Percentiles rank a stretch among this genome's conserved stretches.
These are phyloP conservation scores for Aspergillus puulaauensis DNA, from an alignment of 2,329 filamentous ascomycete genomes.

Conservation along the genomic window DNA sequence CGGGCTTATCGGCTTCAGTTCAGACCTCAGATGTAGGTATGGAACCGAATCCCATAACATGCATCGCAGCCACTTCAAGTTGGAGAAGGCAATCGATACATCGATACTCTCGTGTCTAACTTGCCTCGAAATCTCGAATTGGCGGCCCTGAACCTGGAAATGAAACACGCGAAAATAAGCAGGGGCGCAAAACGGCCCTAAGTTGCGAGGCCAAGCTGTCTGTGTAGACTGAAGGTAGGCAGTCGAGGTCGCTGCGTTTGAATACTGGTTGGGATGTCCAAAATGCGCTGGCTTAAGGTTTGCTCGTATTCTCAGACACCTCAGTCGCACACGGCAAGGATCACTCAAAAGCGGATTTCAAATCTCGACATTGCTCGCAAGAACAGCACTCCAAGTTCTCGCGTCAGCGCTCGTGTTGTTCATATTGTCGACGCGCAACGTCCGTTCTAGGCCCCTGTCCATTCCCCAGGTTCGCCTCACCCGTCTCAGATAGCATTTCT, in stretches of 20 bases:
- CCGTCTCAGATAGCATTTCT: background rate
- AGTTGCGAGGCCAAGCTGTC: background rate
- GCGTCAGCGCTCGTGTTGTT: background rate
- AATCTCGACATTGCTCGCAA: background rate
- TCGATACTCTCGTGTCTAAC: background rate
- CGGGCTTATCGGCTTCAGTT: slow-evolving; percentile 22
- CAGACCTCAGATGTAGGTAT: background rate
- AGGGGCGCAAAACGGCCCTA: background rate
- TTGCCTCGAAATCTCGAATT: background rate
- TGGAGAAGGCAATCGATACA: background rate
- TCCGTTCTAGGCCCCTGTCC: background rate
- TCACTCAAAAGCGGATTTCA: slow-evolving; percentile 1
- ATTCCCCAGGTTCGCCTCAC: background rate
- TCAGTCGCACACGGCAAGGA: slow-evolving; percentile 2
- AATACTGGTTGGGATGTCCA: background rate
- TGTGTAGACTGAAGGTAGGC: background rate
- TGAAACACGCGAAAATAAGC: background rate
- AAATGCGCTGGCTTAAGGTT: background rate
- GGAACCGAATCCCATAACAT: background rate
- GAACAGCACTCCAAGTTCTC: background rate
- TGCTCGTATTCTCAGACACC: background rate
- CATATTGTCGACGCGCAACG: background rate
- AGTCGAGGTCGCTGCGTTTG: background rate
- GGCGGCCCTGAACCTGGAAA: no score
- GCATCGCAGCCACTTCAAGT: background rate